These are phyloP conservation scores for Boletales sp. DNA, from an alignment of 768 basidiomycete species.

Conservation along the genomic window DNA sequence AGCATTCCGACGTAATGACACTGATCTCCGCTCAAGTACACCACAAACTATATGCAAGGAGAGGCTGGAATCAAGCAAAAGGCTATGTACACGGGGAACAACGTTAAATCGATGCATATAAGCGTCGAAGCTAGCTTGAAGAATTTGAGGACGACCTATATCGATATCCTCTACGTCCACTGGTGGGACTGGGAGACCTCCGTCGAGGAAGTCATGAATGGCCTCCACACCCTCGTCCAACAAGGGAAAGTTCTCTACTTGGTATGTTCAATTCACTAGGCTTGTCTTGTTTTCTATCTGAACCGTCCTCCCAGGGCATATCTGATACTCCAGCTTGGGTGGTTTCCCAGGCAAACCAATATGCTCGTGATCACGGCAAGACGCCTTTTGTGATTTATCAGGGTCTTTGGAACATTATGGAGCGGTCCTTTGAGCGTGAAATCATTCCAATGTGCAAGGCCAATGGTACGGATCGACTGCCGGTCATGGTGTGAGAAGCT, in stretches of 20 bases:
- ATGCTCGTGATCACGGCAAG: conserved; percentile 39
- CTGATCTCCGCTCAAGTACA: conserved; percentile 12
- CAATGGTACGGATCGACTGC: conserved; percentile 11
- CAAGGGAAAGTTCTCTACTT: conserved; percentile 39
- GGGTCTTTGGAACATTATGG: conserved; percentile 32
- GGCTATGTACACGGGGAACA: conserved; percentile 46
- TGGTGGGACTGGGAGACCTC: conserved; percentile 38
- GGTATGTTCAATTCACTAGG: conserved; percentile 2
- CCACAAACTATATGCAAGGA: conserved; percentile 17
- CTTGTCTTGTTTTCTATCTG: neutral
- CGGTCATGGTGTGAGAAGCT: neutral
- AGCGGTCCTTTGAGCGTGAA: conserved; percentile 43
- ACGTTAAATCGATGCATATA: conserved; percentile 40
- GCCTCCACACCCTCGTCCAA: conserved; percentile 35
- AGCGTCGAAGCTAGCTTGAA: conserved; percentile 31
- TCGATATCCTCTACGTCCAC: conserved; percentile 25
- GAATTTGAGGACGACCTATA: conserved; percentile 22
- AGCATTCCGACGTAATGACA: neutral
- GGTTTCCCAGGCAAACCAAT: conserved; percentile 39
- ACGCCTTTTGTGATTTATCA: conserved; percentile 46
- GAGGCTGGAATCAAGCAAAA: conserved; percentile 25
- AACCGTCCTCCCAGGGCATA: conserved; percentile 14
- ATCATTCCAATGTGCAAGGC: conserved; percentile 35
- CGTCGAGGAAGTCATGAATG: conserved; percentile 40
- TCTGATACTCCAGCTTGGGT: conserved; percentile 39